Evolutionary conservation across 1,139 yeast species (phyloP), one percentile per base, ranked within the genome.

Genomic region (Yamadazyma aaseri): DNA sequence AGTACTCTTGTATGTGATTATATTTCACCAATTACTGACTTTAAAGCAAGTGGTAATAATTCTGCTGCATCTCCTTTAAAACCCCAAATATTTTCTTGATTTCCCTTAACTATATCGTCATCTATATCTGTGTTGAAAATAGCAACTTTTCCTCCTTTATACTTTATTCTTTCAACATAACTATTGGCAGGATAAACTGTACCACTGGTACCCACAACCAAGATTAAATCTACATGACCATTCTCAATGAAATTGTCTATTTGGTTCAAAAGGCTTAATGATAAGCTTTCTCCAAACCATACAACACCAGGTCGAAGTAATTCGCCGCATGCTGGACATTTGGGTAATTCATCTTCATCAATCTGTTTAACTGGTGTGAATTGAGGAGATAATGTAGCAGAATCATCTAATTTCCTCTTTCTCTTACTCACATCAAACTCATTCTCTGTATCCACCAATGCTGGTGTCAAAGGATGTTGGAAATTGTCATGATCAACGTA

Each of bases 121-220:
- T 74, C 82, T 16, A 71, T 68, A 36, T 80, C 87, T 1, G 83
- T 81, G 51, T 87, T 86, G 60, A 87, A 87, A 1, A 87, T 75
- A 0, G 95, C 96, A 20, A 86, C 85, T 45, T 79, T 79, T 1
- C 95, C 96, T 2, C 95, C 95, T 38, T 77, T 76, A 41, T 67
- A 67, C 38, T 65, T 67, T 2, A 85, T 86, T 43, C 90, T 65
- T 42, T 87, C 95, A 16, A 87, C 92, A 53, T 85, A 87, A 17
- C 95, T 86, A 40, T 90, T 87, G 2, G 96, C 95, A 1, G 96
- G 96, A 79, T 94, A 87, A 1, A 85, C 90, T 0, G 81, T 69
- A 3, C 92, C 89, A 23, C 92, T 81, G 2, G 96, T 86, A 1
- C 96, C 96, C 12, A 87, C 76, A 3, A 89, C 95, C 33, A 87